Evolutionary conservation across 1,139 yeast species (phyloP).

Genomic region (Debaryomyces subglobosus): DNA sequence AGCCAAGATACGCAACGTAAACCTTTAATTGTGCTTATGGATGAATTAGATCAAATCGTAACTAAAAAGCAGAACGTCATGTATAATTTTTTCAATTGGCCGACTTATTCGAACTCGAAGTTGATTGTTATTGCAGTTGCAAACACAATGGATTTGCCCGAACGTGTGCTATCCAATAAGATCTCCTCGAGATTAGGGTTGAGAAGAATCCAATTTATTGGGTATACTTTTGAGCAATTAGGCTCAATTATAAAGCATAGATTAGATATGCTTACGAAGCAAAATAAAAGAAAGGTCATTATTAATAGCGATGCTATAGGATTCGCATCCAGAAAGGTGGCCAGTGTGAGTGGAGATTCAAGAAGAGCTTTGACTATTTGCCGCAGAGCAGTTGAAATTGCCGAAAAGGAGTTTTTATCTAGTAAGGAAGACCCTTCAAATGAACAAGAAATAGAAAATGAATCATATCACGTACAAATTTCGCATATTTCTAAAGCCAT

Average conservation of each 20-base stretch:
- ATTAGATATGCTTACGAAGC: slow-evolving; percentile 55
- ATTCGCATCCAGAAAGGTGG: slow-evolving; percentile 91
- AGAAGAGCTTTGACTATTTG: slow-evolving; percentile 89
- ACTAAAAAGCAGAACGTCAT: slow-evolving; percentile 84
- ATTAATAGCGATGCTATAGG: slow-evolving; percentile 81
- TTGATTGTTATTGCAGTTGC: slow-evolving; percentile 92
- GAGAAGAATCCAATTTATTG: slow-evolving; percentile 83
- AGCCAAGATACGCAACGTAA: slow-evolving; percentile 31
- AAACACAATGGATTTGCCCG: slow-evolving; percentile 97
- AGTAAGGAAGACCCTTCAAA: slow-evolving; percentile 18
- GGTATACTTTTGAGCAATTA: slow-evolving; percentile 82
- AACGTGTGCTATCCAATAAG: slow-evolving; percentile 81
- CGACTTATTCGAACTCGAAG: slow-evolving; percentile 77
- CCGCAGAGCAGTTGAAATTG: slow-evolving; percentile 87
- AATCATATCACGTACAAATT: slow-evolving; percentile 61
- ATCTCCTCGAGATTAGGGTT: slow-evolving; percentile 90
- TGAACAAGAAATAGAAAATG: slow-evolving; percentile 27
- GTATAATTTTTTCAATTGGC: slow-evolving; percentile 98
- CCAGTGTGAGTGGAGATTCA: slow-evolving; percentile 97
- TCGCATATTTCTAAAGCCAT: slow-evolving; percentile 77
- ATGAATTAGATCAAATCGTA: slow-evolving; percentile 91
- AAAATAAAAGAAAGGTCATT: slow-evolving; percentile 38
- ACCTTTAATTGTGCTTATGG: slow-evolving; percentile 80
- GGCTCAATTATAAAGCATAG: slow-evolving; percentile 74
- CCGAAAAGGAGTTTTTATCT: slow-evolving; percentile 56